Percentiles rank a stretch among this genome's conserved stretches.
phyloP scores from a whole-genome alignment of 2,329 filamentous ascomycete species.

The Sphaerostilbella broomeana region DNA sequence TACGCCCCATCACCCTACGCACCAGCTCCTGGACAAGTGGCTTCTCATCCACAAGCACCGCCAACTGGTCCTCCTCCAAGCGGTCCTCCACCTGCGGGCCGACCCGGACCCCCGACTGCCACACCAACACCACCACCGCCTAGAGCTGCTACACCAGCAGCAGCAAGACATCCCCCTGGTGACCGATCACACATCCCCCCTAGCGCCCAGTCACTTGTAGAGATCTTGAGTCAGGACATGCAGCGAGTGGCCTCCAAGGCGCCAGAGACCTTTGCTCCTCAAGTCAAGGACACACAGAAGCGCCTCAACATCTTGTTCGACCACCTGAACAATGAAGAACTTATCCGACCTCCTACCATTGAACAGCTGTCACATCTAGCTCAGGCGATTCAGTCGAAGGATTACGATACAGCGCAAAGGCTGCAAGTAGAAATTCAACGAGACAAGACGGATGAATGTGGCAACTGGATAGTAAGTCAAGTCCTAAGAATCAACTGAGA shows the following conservation, averaged over 20 bases:
- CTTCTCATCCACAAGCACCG: slow-evolving; percentile 33
- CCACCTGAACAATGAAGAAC: slow-evolving; percentile 90
- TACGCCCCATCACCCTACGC: slow-evolving; percentile 28
- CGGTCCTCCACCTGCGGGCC: slow-evolving; percentile 27
- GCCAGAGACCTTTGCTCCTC: slow-evolving; percentile 75
- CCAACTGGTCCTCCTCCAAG: slow-evolving; percentile 26
- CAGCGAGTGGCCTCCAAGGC: slow-evolving; percentile 81
- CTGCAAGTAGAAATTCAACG: slow-evolving; percentile 71
- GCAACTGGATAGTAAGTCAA: slow-evolving; percentile 74
- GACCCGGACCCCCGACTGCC: slow-evolving; percentile 24
- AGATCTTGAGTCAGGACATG: slow-evolving; percentile 78
- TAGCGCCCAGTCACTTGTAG: slow-evolving; percentile 68
- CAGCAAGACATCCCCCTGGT: slow-evolving; percentile 67
- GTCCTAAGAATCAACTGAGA: neutral
- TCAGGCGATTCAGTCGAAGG: slow-evolving; percentile 57
- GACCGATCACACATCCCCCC: slow-evolving; percentile 85
- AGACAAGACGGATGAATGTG: slow-evolving; percentile 73
- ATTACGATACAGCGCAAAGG: slow-evolving; percentile 60
- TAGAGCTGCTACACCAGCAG: slow-evolving; percentile 44
- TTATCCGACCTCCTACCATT: slow-evolving; percentile 74
- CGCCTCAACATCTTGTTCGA: slow-evolving; percentile 91
- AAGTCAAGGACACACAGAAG: slow-evolving; percentile 92
- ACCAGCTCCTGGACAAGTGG: slow-evolving; percentile 38
- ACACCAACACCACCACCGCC: slow-evolving; percentile 42
- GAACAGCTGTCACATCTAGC: slow-evolving; percentile 59